These are phyloP conservation scores for Cydonia oblonga DNA, from an alignment of 331 rosid species.

Conservation along the genomic window DNA sequence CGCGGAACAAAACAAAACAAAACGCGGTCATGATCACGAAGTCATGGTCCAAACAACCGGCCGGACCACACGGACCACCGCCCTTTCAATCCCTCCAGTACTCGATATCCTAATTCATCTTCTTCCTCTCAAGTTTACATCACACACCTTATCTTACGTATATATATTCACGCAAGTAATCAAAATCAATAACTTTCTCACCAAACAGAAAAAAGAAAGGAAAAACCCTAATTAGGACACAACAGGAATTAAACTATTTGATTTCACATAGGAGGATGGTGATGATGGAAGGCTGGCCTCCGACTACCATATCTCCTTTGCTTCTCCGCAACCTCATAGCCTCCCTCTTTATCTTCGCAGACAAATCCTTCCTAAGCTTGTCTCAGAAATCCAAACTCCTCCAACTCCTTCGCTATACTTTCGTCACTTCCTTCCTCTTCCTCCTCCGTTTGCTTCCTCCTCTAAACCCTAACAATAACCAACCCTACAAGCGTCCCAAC, in stretches of 20 bases:
- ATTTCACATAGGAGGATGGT: not conserved
- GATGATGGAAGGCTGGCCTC: constrained; percentile 9
- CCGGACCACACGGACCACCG: not conserved
- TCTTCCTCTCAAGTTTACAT: not conserved
- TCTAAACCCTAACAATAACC: not conserved
- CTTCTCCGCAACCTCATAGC: constrained; percentile 30
- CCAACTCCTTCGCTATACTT: constrained; percentile 33
- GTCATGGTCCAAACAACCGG: not conserved
- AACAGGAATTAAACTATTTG: too few species aligned
- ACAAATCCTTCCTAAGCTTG: constrained; percentile 17
- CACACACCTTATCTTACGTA: not conserved
- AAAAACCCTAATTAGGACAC: not conserved
- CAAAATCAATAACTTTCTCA: not conserved
- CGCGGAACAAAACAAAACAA: too few species aligned
- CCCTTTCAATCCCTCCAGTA: not conserved
- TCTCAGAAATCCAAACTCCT: constrained; percentile 31
- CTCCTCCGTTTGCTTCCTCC: constrained; percentile 42
- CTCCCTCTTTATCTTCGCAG: constrained; percentile 27
- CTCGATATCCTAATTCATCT: not conserved
- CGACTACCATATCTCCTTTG: constrained; percentile 17
- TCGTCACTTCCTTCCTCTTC: constrained; percentile 30
- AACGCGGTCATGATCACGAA: too few species aligned
- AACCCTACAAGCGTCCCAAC: too few species aligned
- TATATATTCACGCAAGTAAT: not conserved
- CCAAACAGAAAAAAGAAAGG: not conserved